Conservation (phyloP, 1,284 basidiomycete genomes). For the Tylopilus orsonianus region DNA sequence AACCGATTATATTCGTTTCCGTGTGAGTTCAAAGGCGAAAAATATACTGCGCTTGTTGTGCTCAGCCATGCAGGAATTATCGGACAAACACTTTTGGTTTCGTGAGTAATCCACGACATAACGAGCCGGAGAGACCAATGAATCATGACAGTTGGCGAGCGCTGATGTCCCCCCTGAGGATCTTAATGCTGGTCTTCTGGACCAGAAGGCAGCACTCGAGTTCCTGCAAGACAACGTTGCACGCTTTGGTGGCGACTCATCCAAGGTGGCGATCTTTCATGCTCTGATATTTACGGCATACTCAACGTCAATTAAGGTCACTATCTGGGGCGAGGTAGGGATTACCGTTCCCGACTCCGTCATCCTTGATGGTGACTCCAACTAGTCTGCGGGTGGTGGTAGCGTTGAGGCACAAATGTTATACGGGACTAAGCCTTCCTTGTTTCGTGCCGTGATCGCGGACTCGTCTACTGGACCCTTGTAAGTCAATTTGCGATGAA, state of each 20-base stretch:
- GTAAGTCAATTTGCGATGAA: conserved; percentile 6
- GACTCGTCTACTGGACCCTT: conserved; percentile 25
- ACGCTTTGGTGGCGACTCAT: conserved; percentile 63
- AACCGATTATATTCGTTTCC: conserved; percentile 23
- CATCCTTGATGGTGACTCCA: not conserved
- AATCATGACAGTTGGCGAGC: conserved; percentile 46
- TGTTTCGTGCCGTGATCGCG: conserved; percentile 24
- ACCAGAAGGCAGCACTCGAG: conserved; percentile 54
- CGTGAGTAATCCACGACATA: conserved; percentile 2
- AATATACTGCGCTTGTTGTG: not conserved
- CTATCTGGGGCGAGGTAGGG: conserved; percentile 24
- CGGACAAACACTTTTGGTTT: conserved; percentile 23
- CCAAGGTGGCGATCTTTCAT: conserved; percentile 40
- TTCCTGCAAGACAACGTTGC: conserved; percentile 64
- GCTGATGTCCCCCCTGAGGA: conserved; percentile 46
- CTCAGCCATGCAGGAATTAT: conserved; percentile 15
- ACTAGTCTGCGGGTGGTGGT: conserved; percentile 22
- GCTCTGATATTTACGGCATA: not conserved
- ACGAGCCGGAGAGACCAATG: not conserved
- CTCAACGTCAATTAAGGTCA: conserved; percentile 14
- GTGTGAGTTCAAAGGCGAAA: conserved; percentile 5
- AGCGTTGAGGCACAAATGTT: conserved; percentile 21
- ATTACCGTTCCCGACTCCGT: not conserved
- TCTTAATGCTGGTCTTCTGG: conserved; percentile 54
- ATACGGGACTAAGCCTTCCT: conserved; percentile 6